Base-by-base conservation (phyloP, 331 rosid species). In the Telfairia occidentalis region DNA sequence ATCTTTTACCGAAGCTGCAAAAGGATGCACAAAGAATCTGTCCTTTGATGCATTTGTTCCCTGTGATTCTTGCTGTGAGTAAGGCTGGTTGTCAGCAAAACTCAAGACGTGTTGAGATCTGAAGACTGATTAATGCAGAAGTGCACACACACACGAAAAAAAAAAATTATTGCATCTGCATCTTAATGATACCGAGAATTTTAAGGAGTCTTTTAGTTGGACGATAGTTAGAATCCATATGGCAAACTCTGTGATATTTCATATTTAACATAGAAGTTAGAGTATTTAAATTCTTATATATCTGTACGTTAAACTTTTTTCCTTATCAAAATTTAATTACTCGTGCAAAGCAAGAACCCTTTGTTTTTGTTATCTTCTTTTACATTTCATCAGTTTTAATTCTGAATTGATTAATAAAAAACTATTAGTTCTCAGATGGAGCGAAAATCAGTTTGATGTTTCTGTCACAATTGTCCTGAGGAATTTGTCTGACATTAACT, bases 11-110 rank as follows among this genome's bases (percentile, higher is more conserved):
- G 96, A 95, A 88, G 96, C 97, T 71, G 89, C 84, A 10, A 81
- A 84, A 77, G 98, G 98, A 78, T 91, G 98, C 89, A 88, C 85
- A 78, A 91, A 81, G 83, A 58, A 82, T 57, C 74, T 91, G 70
- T 89, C 97, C 40, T 85, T 91, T 82, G 82, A 86, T 77, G 88
- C 97, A 23, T 52, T 82, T 9, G 89, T 90, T 86, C 96, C 96
- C 72, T 95, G 98, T 19, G 89, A 84, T 85, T 74, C 77, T 77
- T 95, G 98, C 52, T 1, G 98, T 95, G 82, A 91, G 97, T 84
- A 37, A 75, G 69, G 65, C 81, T 79, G 53, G 30, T 45, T 72
- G 77, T 67, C 77, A 61, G n/a, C 46, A 52, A 76, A 46, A 18
- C 19, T 73, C 10, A n/a, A 35, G 35, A n/a, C 2, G 63, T 50